A percentile compares a stretch with the other conserved stretches of the same genome.
Conservation (phyloP, 352 stramenopile genomes). For the Lagenidium giganteum region DNA sequence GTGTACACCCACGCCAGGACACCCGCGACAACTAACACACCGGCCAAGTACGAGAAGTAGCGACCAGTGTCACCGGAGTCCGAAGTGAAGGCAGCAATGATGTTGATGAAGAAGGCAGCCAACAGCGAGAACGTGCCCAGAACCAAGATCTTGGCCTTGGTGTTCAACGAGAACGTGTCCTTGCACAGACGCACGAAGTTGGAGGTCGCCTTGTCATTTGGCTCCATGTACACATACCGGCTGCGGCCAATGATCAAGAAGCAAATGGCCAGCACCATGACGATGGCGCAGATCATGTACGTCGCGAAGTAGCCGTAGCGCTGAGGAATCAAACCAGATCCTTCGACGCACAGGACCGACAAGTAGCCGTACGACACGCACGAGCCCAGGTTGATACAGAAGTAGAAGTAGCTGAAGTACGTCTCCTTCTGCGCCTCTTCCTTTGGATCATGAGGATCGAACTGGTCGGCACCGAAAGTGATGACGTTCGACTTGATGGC, state of each 20-base stretch:
- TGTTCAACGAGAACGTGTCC: conserved; percentile 18
- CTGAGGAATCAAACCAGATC: conserved; percentile 45
- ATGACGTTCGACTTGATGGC: conserved; percentile 25
- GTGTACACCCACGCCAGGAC: conserved; percentile 40
- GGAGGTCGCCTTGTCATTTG: conserved; percentile 32
- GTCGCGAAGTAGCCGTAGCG: conserved; percentile 79
- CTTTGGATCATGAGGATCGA: conserved; percentile 31
- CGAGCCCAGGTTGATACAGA: conserved; percentile 64
- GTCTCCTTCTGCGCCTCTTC: conserved; percentile 44
- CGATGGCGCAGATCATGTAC: conserved; percentile 43
- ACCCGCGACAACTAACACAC: conserved; percentile 20
- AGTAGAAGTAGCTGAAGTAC: conserved; percentile 86
- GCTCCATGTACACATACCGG: conserved; percentile 49
- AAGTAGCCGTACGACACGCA: conserved; percentile 75
- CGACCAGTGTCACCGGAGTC: conserved; percentile 30
- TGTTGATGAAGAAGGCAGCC: conserved; percentile 40
- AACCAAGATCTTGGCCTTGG: conserved; percentile 28
- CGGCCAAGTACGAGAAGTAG: conserved; percentile 46
- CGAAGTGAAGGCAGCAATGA: conserved; percentile 41
- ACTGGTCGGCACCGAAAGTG: conserved; percentile 41
- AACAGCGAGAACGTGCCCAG: conserved; percentile 33
- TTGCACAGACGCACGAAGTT: conserved; percentile 36
- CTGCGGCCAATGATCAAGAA: conserved; percentile 32
- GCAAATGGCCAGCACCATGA: conserved; percentile 33
- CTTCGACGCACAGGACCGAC: conserved; percentile 70